Evolutionary conservation across 169 alveolate species (phyloP).

Genomic region (Babesia bovis): DNA sequence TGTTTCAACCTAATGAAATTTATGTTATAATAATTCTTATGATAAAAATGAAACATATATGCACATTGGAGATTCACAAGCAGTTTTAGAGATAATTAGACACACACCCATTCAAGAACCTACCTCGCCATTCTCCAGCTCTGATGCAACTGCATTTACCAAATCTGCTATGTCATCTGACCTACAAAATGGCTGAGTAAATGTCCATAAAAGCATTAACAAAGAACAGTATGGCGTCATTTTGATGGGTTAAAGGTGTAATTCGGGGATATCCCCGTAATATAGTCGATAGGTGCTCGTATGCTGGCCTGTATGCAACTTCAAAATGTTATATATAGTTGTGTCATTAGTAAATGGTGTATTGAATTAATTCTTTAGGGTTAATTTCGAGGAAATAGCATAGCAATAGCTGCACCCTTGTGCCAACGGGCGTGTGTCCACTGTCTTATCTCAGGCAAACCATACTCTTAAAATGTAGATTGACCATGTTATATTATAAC

Average conservation of each 20-base stretch:
- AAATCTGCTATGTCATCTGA: slow-evolving; percentile 20
- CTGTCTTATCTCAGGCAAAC: too few species aligned
- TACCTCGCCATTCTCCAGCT: slow-evolving; percentile 17
- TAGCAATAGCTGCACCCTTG: slow-evolving; percentile 20
- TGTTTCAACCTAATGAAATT: slow-evolving; percentile 13
- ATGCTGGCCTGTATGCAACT: too few species aligned
- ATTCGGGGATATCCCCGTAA: too few species aligned
- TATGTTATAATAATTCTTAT: background rate
- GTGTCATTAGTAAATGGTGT: too few species aligned
- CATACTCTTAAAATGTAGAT: too few species aligned
- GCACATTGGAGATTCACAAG: background rate
- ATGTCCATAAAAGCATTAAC: background rate
- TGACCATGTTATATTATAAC: too few species aligned
- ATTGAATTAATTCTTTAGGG: background rate
- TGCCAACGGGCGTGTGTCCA: slow-evolving; percentile 20
- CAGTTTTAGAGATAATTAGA: background rate
- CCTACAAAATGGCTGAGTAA: background rate
- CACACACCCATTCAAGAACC: background rate
- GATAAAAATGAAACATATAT: background rate
- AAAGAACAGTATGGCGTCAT: background rate
- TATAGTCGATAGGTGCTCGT: too few species aligned
- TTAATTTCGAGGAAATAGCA: background rate
- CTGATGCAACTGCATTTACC: slow-evolving; percentile 25
- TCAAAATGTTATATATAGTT: too few species aligned
- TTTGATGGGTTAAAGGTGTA: too few species aligned